Evolutionary conservation across 2,329 filamentous ascomycete species (phyloP).

Genomic region (Trichoderma citrinoviride): DNA sequence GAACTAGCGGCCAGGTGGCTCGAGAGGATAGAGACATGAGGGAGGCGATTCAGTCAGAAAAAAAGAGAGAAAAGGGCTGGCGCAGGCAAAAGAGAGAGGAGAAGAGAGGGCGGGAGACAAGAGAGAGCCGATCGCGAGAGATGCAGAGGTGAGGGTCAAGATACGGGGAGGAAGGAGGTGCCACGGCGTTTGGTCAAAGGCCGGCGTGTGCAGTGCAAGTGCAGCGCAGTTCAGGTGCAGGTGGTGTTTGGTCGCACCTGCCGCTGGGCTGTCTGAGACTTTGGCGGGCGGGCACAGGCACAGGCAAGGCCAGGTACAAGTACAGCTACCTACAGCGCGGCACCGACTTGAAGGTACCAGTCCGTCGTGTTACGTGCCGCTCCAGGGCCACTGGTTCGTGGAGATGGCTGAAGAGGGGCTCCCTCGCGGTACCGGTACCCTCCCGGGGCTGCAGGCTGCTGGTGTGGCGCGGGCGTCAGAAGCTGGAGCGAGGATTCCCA

Average conservation of each 20-base stretch:
- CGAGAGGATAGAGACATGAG: conserved; percentile 21
- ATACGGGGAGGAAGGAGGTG: conserved; percentile 17
- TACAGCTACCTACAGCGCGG: not conserved
- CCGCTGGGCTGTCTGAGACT: conserved; percentile 6
- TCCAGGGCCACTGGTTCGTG: not conserved
- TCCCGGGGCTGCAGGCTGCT: not conserved
- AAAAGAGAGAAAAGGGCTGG: not conserved
- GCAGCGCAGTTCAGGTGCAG: too few species aligned
- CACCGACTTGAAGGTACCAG: too few species aligned
- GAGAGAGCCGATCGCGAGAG: too few species aligned
- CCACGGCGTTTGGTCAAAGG: conserved; percentile 15
- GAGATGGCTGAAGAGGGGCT: not conserved
- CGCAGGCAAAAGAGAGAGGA: not conserved
- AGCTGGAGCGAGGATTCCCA: not conserved
- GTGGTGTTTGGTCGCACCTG: conserved; percentile 18
- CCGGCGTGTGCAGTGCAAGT: not conserved
- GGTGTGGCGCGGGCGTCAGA: not conserved
- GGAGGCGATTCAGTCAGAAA: conserved; percentile 4
- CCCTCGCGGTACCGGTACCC: not conserved
- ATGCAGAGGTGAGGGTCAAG: conserved; percentile 2
- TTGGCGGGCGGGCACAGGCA: conserved; percentile 18
- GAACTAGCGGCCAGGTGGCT: conserved; percentile 21
- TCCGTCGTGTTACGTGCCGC: conserved; percentile 1
- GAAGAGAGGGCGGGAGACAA: not conserved
- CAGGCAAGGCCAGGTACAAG: not conserved